Evolutionary conservation across 2,329 filamentous ascomycete species (phyloP).

Genomic region (Trichoderma breve): DNA sequence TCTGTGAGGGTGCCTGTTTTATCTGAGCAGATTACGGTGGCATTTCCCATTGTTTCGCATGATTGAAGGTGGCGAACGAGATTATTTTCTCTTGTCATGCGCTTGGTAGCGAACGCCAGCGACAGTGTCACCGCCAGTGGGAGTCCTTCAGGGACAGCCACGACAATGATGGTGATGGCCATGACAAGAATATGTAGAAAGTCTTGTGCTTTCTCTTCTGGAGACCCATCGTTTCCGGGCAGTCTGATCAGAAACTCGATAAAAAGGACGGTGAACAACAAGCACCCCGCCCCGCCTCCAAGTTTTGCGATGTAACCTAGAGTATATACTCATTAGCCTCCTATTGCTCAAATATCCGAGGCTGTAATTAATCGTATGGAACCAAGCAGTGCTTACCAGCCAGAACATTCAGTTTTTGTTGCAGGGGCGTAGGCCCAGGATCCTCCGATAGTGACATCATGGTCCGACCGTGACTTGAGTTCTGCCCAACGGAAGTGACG

Average conservation of each 20-base stretch:
- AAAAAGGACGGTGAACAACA: constrained; percentile 74
- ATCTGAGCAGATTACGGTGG: constrained; percentile 74
- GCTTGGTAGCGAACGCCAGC: constrained; percentile 65
- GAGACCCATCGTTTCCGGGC: constrained; percentile 44
- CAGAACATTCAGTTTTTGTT: constrained; percentile 48
- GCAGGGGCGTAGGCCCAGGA: constrained; percentile 52
- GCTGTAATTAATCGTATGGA: not conserved
- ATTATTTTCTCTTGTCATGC: constrained; percentile 70
- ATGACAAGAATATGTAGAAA: constrained; percentile 66
- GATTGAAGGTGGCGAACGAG: constrained; percentile 65
- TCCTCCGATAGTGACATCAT: constrained; percentile 55
- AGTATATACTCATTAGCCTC: not conserved
- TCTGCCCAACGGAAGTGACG: constrained; percentile 54
- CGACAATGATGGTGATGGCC: constrained; percentile 64
- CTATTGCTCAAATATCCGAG: not conserved
- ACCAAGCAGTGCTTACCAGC: constrained; percentile 23
- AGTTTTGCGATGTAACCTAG: constrained; percentile 35
- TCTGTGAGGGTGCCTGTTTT: constrained; percentile 39
- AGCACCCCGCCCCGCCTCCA: constrained; percentile 64
- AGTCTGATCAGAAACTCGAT: constrained; percentile 72
- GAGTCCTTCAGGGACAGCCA: constrained; percentile 65
- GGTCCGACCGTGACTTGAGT: constrained; percentile 54
- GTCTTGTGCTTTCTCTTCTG: constrained; percentile 55
- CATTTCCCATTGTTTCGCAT: constrained; percentile 72
- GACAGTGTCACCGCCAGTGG: constrained; percentile 67